Percentiles rank a stretch among this genome's conserved stretches.
phyloP scores from a whole-genome alignment of 2,329 filamentous ascomycete genomes.

The Monilinia aucupariae region DNA sequence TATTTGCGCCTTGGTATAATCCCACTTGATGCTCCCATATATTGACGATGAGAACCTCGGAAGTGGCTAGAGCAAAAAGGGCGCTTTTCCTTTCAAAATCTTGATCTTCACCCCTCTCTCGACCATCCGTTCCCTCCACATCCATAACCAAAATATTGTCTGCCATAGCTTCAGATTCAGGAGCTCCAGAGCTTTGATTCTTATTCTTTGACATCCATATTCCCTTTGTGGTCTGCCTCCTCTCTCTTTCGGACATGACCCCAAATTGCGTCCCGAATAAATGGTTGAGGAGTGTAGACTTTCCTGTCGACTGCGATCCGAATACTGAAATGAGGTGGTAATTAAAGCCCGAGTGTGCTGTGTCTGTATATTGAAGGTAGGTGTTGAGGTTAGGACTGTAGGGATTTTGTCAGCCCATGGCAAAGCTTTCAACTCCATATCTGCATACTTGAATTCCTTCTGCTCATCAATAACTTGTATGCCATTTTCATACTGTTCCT shows the following conservation, averaged over 20 bases:
- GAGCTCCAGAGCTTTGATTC: constrained; percentile 45
- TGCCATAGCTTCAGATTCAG: constrained; percentile 63
- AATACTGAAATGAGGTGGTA: constrained; percentile 99
- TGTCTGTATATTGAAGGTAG: constrained; percentile 74
- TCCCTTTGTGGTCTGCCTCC: constrained; percentile 95
- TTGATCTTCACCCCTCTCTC: constrained; percentile 94
- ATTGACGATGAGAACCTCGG: constrained; percentile 96
- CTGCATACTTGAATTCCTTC: constrained; percentile 87
- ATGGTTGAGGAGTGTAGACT: constrained; percentile 93
- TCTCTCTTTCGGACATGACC: constrained; percentile 93
- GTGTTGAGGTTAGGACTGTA: constrained; percentile 67
- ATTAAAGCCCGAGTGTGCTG: constrained; percentile 90
- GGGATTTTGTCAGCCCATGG: constrained; percentile 22
- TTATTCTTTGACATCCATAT: constrained; percentile 99
- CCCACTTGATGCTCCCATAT: constrained; percentile 99
- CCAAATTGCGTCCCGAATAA: constrained; percentile 95
- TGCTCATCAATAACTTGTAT: constrained; percentile 96
- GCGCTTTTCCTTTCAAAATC: constrained; percentile 99
- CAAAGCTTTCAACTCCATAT: constrained; percentile 2
- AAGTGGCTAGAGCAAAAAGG: constrained; percentile 92
- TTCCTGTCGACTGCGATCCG: constrained; percentile 96
- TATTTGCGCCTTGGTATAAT: constrained; percentile 96
- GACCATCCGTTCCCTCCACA: constrained; percentile 93
- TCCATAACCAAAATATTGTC: constrained; percentile 99
- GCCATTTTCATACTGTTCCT: constrained; percentile 77